Percentiles rank a stretch among this genome's conserved stretches.
phyloP scores from a whole-genome alignment of 164 flowering plant genomes.

The Taxillus chinensis region DNA sequence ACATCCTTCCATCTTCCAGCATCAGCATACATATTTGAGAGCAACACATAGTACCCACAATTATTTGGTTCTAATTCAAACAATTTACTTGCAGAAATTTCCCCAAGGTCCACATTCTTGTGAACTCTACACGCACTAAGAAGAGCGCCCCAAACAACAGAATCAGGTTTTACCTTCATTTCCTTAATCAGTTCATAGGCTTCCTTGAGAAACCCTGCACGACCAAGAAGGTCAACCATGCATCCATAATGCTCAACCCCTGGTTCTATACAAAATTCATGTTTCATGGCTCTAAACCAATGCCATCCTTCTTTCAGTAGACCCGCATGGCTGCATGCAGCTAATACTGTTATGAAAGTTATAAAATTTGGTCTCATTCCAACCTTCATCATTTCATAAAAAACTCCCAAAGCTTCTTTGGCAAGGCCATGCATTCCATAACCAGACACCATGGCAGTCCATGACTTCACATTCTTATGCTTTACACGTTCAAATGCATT shows the following conservation, averaged over 20 bases:
- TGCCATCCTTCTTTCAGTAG: conserved; percentile 63
- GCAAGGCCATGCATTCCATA: conserved; percentile 80
- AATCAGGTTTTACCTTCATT: conserved; percentile 72
- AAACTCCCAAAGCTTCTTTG: conserved; percentile 53
- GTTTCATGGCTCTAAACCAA: conserved; percentile 60
- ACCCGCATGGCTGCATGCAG: conserved; percentile 87
- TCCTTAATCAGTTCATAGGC: conserved; percentile 55
- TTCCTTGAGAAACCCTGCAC: conserved; percentile 49
- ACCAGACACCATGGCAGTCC: conserved; percentile 84
- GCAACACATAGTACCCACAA: conserved; percentile 74
- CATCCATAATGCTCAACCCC: conserved; percentile 78
- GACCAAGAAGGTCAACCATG: conserved; percentile 88
- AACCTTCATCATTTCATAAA: conserved; percentile 42
- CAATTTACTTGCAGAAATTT: conserved; percentile 56
- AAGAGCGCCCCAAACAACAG: conserved; percentile 80
- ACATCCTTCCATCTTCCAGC: conserved; percentile 81
- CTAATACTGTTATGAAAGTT: conserved; percentile 71
- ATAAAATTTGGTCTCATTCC: conserved; percentile 63
- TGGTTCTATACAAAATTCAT: conserved; percentile 44
- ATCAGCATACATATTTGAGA: conserved; percentile 79
- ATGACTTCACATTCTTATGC: conserved; percentile 62
- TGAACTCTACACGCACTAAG: conserved; percentile 72
- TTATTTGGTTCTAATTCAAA: conserved; percentile 68
- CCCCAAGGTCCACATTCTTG: conserved; percentile 75
- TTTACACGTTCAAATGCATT: conserved; percentile 49